Percentiles rank a stretch among this genome's conserved stretches.
Evolutionary conservation across 305 asterid species (phyloP).

Genomic region (Solanum chacoense): DNA sequence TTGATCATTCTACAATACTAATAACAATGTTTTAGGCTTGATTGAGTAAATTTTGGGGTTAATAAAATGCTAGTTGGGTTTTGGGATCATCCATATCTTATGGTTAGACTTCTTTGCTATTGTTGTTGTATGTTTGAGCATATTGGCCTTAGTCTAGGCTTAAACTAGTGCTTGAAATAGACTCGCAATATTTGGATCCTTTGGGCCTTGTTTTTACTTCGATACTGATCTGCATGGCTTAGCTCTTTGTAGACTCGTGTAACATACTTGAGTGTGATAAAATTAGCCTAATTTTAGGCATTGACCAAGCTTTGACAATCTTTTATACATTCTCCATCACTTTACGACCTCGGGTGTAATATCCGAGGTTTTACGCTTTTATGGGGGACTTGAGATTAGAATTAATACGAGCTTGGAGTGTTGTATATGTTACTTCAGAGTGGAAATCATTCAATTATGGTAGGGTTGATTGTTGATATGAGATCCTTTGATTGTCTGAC

Average conservation of each 20-base stretch:
- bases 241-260: neutral
- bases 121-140: too few species aligned
- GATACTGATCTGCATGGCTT: accelerated
- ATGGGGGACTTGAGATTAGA: neutral
- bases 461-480: too few species aligned
- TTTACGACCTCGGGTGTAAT: neutral
- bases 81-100: neutral
- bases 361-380: neutral
- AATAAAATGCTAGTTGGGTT: neutral
- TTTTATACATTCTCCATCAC: neutral
- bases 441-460: too few species aligned
- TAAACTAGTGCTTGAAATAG: neutral
- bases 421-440: too few species aligned
- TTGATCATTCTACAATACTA: neutral
- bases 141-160: neutral
- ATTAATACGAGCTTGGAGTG: too few species aligned
- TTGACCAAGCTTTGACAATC: neutral
- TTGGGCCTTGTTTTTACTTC: neutral
- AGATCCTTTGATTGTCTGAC: too few species aligned
- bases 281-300: neutral
- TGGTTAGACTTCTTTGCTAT: neutral
- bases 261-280: neutral
- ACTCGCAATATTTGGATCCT: too few species aligned
- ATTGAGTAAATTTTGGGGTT: neutral
- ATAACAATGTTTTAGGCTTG: neutral